A percentile compares a stretch with the other conserved stretches of the same genome.
These are phyloP conservation scores for Naegleria gruberi DNA, from an alignment of 208 protist genomes.

Conservation along the genomic window DNA sequence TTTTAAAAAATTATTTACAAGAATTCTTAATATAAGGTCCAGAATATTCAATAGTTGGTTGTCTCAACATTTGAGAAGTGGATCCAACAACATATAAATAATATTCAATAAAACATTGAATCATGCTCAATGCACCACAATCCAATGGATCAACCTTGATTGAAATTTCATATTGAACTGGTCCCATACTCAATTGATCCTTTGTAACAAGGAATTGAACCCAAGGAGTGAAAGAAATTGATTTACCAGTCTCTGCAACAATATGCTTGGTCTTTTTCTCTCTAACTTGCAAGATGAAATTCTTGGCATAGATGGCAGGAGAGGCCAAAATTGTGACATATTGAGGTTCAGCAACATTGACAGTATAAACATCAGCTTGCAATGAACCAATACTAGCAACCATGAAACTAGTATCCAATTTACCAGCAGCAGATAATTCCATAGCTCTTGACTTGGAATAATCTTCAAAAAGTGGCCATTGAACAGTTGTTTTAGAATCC, in stretches of 20 bases:
- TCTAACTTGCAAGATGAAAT: background rate
- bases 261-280: background rate
- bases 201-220: background rate
- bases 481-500: background rate
- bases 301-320: background rate
- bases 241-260: background rate
- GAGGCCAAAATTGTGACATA: background rate
- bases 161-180: background rate
- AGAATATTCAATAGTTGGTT: background rate
- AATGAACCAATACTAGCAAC: background rate
- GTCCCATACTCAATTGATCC: background rate
- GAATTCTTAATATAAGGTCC: background rate
- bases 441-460: background rate
- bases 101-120: slow-evolving; percentile 1
- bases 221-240: background rate
- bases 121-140: background rate
- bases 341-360: background rate
- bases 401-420: background rate
- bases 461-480: background rate
- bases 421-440: background rate
- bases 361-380: background rate
- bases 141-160: background rate
- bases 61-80: background rate
- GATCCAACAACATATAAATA: background rate
- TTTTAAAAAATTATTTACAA: no score